phyloP scores from a whole-genome alignment of 345 rosid genomes.

The Trapa bicornis region DNA sequence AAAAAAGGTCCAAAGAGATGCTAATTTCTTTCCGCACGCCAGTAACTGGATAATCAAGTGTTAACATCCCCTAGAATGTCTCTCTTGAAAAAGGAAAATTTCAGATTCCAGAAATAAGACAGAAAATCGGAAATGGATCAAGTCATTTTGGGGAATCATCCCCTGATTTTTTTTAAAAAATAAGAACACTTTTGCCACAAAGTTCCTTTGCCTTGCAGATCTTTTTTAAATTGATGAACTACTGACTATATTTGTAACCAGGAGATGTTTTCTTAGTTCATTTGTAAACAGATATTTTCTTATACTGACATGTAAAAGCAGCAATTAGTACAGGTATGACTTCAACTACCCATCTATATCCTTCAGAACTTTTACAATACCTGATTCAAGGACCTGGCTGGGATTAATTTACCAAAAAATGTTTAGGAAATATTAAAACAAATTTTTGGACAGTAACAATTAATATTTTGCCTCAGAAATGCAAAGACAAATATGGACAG shows the following conservation, averaged over 20 bases:
- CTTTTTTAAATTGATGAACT: not conserved
- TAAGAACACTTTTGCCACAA: not conserved
- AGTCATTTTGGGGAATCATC: too few species aligned
- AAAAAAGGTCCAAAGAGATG: not conserved
- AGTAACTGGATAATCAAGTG: not conserved
- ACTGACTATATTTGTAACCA: not conserved
- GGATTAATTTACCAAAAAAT: not conserved
- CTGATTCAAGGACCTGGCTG: not conserved
- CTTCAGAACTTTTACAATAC: not conserved
- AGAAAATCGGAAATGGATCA: not conserved
- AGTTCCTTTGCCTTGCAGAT: not conserved
- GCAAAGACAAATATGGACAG: too few species aligned
- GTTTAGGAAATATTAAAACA: not conserved
- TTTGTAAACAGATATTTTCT: not conserved
- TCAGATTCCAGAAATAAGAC: not conserved
- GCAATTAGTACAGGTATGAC: not conserved
- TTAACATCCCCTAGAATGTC: not conserved
- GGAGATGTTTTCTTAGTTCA: not conserved
- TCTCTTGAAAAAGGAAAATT: not conserved
- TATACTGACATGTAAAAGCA: not conserved
- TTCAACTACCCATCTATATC: not conserved
- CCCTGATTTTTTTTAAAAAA: not conserved
- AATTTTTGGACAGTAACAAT: not conserved
- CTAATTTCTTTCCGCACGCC: not conserved
- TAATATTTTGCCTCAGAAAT: too few species aligned